phyloP scores from a whole-genome alignment of 768 basidiomycete species.

The Solioccasus polychromus region DNA sequence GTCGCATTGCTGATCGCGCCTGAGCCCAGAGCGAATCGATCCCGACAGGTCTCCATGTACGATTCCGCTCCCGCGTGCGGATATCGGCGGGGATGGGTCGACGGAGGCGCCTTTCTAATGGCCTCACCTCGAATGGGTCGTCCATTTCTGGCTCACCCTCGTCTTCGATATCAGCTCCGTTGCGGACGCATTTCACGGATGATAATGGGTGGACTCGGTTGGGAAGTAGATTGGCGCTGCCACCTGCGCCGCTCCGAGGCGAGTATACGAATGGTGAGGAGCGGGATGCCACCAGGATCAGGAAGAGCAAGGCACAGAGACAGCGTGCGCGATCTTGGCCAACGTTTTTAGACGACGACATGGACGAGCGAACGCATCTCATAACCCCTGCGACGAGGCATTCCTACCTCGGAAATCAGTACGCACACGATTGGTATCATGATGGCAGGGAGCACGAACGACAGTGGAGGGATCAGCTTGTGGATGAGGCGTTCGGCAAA shows the following conservation, averaged over 20 bases:
- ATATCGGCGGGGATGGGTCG: constrained; percentile 68
- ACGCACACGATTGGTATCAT: constrained; percentile 15
- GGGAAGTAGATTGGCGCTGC: constrained; percentile 43
- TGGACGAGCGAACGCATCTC: constrained; percentile 41
- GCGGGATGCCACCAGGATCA: not conserved
- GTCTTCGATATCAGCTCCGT: constrained; percentile 79
- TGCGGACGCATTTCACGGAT: constrained; percentile 56
- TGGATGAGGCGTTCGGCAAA: constrained; percentile 56
- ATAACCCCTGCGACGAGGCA: constrained; percentile 25
- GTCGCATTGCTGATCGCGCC: constrained; percentile 3
- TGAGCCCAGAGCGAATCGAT: constrained; percentile 9
- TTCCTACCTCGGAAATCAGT: constrained; percentile 19
- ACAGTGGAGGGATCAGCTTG: constrained; percentile 39
- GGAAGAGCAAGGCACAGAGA: not conserved
- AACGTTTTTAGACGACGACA: constrained; percentile 12
- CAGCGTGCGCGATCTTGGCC: constrained; percentile 7
- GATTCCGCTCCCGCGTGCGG: constrained; percentile 73
- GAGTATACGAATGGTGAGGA: not conserved
- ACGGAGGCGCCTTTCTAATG: constrained; percentile 35
- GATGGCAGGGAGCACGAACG: constrained; percentile 32
- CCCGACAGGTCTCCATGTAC: constrained; percentile 38
- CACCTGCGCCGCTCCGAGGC: not conserved
- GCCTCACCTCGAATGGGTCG: constrained; percentile 26
- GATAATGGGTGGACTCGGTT: constrained; percentile 59
- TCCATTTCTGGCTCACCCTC: constrained; percentile 64